Conservation (phyloP, 2,329 filamentous ascomycete genomes). For the Sporothrix euskadiensis region DNA sequence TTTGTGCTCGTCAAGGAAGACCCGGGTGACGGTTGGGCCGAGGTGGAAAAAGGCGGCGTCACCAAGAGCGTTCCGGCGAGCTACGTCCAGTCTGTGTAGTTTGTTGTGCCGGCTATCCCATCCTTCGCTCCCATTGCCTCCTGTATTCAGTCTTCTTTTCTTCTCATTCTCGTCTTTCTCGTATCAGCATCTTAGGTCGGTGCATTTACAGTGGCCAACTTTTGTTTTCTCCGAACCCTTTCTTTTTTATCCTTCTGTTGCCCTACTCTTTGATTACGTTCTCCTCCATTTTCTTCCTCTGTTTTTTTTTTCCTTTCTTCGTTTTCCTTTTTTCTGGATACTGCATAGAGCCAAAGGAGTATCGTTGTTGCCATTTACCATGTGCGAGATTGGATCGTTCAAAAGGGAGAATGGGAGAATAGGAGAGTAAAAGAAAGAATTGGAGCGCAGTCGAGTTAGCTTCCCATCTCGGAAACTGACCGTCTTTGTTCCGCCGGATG, state of each 20-base stretch:
- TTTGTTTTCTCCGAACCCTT: background rate
- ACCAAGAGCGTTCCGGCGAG: constrained; percentile 91
- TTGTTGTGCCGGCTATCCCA: background rate
- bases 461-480: background rate
- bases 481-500: background rate
- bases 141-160: background rate
- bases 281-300: background rate
- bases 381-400: background rate
- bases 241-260: background rate
- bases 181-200: constrained; percentile 6
- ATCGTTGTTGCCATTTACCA: background rate
- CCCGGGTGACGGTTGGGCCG: constrained; percentile 90
- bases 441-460: constrained; percentile 16
- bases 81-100: constrained; percentile 76
- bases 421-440: too few species aligned
- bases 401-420: background rate
- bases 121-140: background rate
- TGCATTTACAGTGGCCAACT: constrained; percentile 7
- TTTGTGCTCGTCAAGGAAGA: constrained; percentile 90
- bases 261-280: background rate
- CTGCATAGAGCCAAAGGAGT: background rate
- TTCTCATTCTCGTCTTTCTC: background rate
- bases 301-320: background rate
- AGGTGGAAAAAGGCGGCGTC: constrained; percentile 87
- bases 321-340: background rate